A percentile compares a stretch with the other conserved stretches of the same genome.
These are phyloP conservation scores for Closterium sp. DNA, from an alignment of 139 green algal species.

Conservation along the genomic window DNA sequence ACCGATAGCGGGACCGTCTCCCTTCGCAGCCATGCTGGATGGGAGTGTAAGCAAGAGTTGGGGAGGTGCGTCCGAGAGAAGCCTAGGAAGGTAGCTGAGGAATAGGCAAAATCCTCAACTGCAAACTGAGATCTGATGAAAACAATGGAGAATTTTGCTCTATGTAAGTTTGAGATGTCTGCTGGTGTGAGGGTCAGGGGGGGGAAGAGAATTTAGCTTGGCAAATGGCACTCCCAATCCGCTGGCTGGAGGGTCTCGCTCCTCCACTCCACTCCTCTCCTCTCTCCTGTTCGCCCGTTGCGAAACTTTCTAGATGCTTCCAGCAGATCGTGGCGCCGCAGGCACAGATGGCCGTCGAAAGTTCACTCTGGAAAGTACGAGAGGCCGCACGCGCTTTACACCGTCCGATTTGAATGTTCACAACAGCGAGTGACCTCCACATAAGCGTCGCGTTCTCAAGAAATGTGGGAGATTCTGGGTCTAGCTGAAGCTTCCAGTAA, in stretches of 20 bases:
- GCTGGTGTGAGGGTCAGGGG: neutral
- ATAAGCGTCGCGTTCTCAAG: neutral
- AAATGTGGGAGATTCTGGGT: neutral
- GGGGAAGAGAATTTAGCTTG: neutral
- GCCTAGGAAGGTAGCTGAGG: neutral
- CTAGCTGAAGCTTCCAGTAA: neutral
- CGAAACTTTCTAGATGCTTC: neutral
- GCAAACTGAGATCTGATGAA: neutral
- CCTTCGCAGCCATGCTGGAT: neutral
- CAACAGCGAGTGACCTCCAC: neutral
- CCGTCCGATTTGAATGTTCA: neutral
- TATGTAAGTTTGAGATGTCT: neutral
- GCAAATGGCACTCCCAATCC: neutral
- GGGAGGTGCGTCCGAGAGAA: neutral
- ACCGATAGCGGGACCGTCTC: slow-evolving; percentile 17
- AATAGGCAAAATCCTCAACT: neutral
- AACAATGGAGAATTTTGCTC: neutral
- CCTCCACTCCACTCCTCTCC: no score
- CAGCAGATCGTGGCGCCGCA: neutral
- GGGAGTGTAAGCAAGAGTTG: neutral
- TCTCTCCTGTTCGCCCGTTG: neutral
- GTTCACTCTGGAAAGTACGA: neutral
- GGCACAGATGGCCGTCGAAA: neutral
- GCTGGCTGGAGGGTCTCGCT: neutral
- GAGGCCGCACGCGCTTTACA: neutral